phyloP scores from a whole-genome alignment of 1,284 basidiomycete species.

The Austroboletus olivaceoglutinosus region DNA sequence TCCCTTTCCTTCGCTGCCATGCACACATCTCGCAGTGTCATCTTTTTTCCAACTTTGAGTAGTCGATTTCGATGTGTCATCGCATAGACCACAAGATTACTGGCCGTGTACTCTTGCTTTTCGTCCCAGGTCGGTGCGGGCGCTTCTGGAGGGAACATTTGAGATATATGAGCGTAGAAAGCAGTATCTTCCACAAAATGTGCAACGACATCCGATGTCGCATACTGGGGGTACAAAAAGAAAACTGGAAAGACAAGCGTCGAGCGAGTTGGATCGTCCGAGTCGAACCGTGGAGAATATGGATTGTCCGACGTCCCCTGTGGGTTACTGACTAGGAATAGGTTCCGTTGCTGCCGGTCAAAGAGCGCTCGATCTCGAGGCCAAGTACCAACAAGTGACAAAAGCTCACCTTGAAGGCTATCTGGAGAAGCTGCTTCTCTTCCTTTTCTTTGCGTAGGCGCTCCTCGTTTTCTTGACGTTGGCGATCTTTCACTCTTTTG shows the following conservation, averaged over 20 bases:
- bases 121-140: constrained; percentile 76
- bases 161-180: constrained; percentile 74
- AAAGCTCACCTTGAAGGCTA: constrained; percentile 60
- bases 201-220: constrained; percentile 85
- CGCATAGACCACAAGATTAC: constrained; percentile 78
- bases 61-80: constrained; percentile 75
- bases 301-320: constrained; percentile 55
- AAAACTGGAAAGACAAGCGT: constrained; percentile 85
- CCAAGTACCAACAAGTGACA: not conserved
- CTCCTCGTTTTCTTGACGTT: constrained; percentile 50
- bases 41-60: constrained; percentile 87
- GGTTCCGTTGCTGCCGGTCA: constrained; percentile 57
- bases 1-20: constrained; percentile 58
- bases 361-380: constrained; percentile 4
- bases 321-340: constrained; percentile 57
- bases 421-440: constrained; percentile 46
- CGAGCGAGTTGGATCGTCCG: constrained; percentile 51
- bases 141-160: constrained; percentile 76
- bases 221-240: constrained; percentile 90
- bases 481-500: constrained; percentile 51
- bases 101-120: constrained; percentile 68
- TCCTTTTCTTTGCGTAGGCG: constrained; percentile 47
- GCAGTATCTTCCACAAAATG: constrained; percentile 85
- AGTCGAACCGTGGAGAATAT: constrained; percentile 61
- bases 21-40: constrained; percentile 79